A percentile compares a stretch with the other conserved stretches of the same genome.
phyloP scores from a whole-genome alignment of 495 filamentous ascomycete genomes.

The Penicillium argentinense region DNA sequence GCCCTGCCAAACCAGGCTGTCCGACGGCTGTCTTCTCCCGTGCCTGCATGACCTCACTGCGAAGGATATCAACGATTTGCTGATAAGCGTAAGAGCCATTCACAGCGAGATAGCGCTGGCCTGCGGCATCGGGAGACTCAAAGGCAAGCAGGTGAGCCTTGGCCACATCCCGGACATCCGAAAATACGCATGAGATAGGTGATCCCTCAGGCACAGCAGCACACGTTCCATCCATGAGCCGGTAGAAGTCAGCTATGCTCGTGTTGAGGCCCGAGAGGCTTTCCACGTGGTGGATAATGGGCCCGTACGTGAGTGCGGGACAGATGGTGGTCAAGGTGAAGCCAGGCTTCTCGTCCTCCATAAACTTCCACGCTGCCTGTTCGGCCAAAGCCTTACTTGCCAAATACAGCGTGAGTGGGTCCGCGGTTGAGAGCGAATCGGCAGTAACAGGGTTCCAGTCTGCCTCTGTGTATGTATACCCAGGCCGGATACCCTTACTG shows the following conservation, averaged over 20 bases:
- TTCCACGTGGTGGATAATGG: background rate
- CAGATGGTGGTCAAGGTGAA: background rate
- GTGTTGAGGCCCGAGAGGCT: background rate
- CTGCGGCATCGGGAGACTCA: background rate
- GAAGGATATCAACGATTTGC: too few relatives aligned
- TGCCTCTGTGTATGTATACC: slow-evolving; percentile 1
- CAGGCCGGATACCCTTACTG: background rate
- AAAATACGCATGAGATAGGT: background rate
- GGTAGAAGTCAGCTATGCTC: too few relatives aligned
- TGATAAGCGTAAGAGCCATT: too few relatives aligned
- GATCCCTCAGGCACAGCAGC: background rate
- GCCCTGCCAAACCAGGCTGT: too few relatives aligned
- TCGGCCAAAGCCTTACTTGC: background rate
- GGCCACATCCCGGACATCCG: slow-evolving; percentile 3
- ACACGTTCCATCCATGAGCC: too few relatives aligned
- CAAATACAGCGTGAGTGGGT: background rate
- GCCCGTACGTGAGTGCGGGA: background rate
- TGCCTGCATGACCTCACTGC: too few relatives aligned
- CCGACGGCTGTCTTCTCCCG: too few relatives aligned
- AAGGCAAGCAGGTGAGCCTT: background rate
- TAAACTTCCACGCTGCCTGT: background rate
- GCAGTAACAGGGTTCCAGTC: slow-evolving; percentile 6
- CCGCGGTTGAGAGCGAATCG: background rate
- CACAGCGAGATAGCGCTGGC: background rate
- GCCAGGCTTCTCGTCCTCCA: background rate